Evolutionary conservation across 2,329 filamentous ascomycete species (phyloP), one percentile per base, ranked within the genome.

Genomic region (Phaeosphaeriaceae sp.): DNA sequence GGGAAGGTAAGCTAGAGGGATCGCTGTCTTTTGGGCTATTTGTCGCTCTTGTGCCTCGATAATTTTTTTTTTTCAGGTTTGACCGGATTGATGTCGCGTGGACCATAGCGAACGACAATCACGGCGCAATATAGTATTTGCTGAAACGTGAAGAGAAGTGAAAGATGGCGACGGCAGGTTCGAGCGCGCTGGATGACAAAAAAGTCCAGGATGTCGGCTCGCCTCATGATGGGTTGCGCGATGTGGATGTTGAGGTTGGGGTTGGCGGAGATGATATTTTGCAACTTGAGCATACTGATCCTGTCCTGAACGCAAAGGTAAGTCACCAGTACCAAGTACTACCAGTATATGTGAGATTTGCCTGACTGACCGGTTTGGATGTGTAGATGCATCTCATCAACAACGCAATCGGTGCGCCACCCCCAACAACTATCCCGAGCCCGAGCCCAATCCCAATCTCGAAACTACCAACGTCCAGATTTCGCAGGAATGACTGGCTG

Each of bases 361-460:
- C n/a, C n/a, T n/a, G n/a, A 15, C 35, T 40, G 13, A 40, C 35
- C n/a, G n/a, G n/a, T n/a, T 40, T 40, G 11, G 35, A 2, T n/a
- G 10, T 9, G 7, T n/a, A 40, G 35, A 91, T 91, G 87, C 84
- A 88, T 65, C 79, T 91, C 26, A 84, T 91, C 59, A 91, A 91
- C 71, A 85, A 91, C 74, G 62, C 64, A 5, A 67, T 67, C n/a
- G 61, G 61, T 23, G 53, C 62, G 52, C 53, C 49, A 22, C 30
- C 87, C 87, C 67, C 77, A 84, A n/a, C n/a, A n/a, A n/a, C n/a
- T n/a, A n/a, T n/a, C n/a, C n/a, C n/a, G n/a, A 35, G 6, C 28
- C 28, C 30, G 11, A 35, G 17, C 17, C 30, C 35, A 17, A 40
- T 11, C 30, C 9, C 26, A 28, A 35, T 11, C 30, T 9, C 30